Percentiles rank a stretch among this genome's conserved stretches.
phyloP scores from a whole-genome alignment of 805 yeast species.

The Candida ponderosae region DNA sequence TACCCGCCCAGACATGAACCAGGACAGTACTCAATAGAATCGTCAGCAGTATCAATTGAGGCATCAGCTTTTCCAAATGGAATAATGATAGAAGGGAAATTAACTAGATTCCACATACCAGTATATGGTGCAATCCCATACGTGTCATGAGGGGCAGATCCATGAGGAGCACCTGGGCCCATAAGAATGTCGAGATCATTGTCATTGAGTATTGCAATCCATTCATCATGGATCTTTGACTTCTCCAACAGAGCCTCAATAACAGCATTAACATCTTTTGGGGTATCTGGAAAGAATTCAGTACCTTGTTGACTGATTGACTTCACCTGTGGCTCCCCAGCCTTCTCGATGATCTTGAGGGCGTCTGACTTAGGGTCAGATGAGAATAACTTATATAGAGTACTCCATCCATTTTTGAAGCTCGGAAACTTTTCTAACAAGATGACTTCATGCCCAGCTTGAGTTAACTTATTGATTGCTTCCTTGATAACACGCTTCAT shows the following conservation, averaged over 20 bases:
- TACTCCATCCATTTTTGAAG: too few relatives aligned
- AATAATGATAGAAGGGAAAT: conserved; percentile 27
- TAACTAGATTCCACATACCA: conserved; percentile 25
- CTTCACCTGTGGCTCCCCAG: background rate
- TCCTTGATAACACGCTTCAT: conserved; percentile 32
- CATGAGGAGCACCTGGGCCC: conserved; percentile 29
- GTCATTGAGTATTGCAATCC: conserved; percentile 8
- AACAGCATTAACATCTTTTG: conserved; percentile 20
- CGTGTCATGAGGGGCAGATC: conserved; percentile 17
- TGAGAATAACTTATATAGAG: background rate
- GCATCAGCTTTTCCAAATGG: conserved; percentile 21
- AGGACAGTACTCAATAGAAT: background rate
- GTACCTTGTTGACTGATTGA: background rate
- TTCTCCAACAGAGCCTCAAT: conserved; percentile 22
- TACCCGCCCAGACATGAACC: conserved; percentile 25
- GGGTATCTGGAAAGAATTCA: conserved; percentile 8
- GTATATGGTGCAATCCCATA: conserved; percentile 29
- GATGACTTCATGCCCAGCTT: conserved; percentile 40
- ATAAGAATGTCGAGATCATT: conserved; percentile 34
- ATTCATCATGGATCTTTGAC: conserved; percentile 15
- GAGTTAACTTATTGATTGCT: conserved; percentile 18
- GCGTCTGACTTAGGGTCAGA: background rate
- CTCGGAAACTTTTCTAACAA: conserved; percentile 3
- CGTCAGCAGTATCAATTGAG: background rate
- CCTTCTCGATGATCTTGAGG: background rate